Base-by-base conservation (phyloP, 306 rosid genomes). In the Gleditsia sinensis region DNA sequence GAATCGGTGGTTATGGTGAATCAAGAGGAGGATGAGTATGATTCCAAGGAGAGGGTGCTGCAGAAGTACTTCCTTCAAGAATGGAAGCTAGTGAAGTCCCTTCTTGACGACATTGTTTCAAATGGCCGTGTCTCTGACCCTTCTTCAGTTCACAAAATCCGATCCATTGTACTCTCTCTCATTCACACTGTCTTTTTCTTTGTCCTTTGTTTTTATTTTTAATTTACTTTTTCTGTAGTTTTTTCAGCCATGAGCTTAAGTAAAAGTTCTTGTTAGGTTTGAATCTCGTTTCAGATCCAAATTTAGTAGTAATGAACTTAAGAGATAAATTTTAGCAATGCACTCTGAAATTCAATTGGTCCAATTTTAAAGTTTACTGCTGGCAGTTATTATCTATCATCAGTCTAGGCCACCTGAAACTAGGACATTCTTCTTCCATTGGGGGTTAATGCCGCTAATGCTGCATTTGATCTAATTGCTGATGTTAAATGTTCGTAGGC, bases 1-100 rank as follows among this genome's bases (percentile, higher is more conserved):
- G 83, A 61, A 25, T 12, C 50, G 49, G 84, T 71, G 5, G 69
- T 28, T 19, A 7, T 16, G 21, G 10, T 72, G 66, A 78, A 59
- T 40, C 91, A 81, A 48, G 96, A 91, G 0, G 96, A 92, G 0
- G 97, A 88, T 72, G 97, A 92, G 78, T 71, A 74, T 65, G 97
- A 85, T 30, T 80, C 97, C 19, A 94, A 92, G 72, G 99, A 94
- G 75, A 78, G 77, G 32, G 96, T 94, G 33, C 80, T 94, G 10
- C 89, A 92, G 55, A 94, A 92, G 87, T 92, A 90, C 81, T 94
- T 94, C 83, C 97, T 94, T 53, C 93, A 76, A 61, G 99, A 94
- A 82, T 94, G 97, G 99, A 90, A 78, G 74, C 85, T 86, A 67
- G 86, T 94, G 74, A 87, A 88, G 70, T 88, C 93, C 34, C 85